These are phyloP conservation scores for Hippophae gyantsensis DNA, from an alignment of 306 rosid species.

Conservation along the genomic window DNA sequence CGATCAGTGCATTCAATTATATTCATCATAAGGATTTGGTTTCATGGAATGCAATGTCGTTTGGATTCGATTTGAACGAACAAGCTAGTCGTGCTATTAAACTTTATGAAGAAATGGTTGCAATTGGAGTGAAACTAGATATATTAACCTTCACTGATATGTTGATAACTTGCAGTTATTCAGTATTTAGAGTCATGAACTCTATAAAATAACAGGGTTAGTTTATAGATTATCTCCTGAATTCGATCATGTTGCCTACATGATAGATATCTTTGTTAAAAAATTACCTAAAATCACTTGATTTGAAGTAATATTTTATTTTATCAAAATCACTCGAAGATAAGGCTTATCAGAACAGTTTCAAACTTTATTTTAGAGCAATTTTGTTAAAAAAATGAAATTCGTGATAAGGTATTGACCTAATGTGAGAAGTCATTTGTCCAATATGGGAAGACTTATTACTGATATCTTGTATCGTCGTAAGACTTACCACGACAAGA, in stretches of 20 bases:
- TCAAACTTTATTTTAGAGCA: too few species aligned
- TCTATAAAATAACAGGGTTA: constrained; percentile 43
- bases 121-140: constrained; percentile 51
- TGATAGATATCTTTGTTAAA: constrained; percentile 21
- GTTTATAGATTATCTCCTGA: constrained; percentile 40
- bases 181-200: constrained; percentile 44
- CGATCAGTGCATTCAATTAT: constrained; percentile 34
- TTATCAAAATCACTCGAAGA: too few species aligned
- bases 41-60: constrained; percentile 72
- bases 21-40: constrained; percentile 50
- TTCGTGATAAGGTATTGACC: too few species aligned
- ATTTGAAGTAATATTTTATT: too few species aligned
- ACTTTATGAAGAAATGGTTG: constrained; percentile 44
- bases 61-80: constrained; percentile 62
- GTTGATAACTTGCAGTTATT: constrained; percentile 71
- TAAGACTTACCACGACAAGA: too few species aligned
- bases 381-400: too few species aligned
- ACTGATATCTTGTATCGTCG: too few species aligned
- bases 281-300: too few species aligned
- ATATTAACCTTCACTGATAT: constrained; percentile 65
- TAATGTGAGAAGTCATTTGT: too few species aligned
- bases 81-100: constrained; percentile 31
- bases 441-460: too few species aligned
- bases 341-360: too few species aligned
- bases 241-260: constrained; percentile 61